Evolutionary conservation across 257 asterid species (phyloP), one percentile per base, ranked within the genome.

Genomic region (Coffea canephora): DNA sequence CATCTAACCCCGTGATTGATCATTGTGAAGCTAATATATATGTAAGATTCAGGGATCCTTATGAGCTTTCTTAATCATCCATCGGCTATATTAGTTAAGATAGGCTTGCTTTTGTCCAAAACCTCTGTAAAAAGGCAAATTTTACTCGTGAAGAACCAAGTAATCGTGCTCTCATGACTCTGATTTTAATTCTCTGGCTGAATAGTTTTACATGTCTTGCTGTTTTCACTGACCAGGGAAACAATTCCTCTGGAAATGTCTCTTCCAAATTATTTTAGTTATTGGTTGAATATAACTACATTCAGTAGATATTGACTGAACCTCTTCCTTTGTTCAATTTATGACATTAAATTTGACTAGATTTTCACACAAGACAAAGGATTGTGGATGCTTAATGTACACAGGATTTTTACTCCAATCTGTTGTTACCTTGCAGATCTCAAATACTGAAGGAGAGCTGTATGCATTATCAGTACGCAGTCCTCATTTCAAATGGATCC

Each of bases 21-120:
- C 97, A 96, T 31, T 96, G 99, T 84, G 99, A 96, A 87, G 95
- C 97, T 77, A 91, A 91, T 80, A 83, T 93, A 69, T 95, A 90
- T 69, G 99, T 95, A 85, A 85, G 91, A n/a, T 74, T 72, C 69
- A 14, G 11, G 6, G 27, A 61, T 81, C 62, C 75, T 59, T 9
- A 8, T 25, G 57, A 8, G 25, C 10, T n/a, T 36, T 74, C 61
- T 36, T 46, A 9, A 15, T 61, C 27, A 45, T 72, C 48, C 75
- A 4, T 61, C 16, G 19, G 2, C 14, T 50, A n/a, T 25, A 71
- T 36, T 15, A 19, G 2, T 75, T 43, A 43, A 43, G 79, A 36
- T 50, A 15, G 25, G 7, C 36, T 39, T 75, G 50, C 11, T 27
- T 43, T 43, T 43, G 1, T 62, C 36, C 41, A 4, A 41, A 25